phyloP scores from a whole-genome alignment of 2,329 filamentous ascomycete species.

The Aspergillus sp. region DNA sequence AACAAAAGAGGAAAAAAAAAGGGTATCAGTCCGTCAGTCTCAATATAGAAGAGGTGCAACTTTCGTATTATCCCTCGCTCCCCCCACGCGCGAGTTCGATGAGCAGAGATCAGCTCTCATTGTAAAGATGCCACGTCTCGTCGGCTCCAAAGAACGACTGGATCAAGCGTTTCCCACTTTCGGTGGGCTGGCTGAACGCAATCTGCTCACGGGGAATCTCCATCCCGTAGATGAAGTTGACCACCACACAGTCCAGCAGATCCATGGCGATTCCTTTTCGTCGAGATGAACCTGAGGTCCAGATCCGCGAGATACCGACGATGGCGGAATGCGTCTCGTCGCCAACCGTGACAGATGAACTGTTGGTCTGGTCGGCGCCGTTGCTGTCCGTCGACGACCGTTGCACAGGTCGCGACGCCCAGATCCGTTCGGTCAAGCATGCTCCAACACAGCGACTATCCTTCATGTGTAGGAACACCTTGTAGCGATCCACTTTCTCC shows the following conservation, averaged over 20 bases:
- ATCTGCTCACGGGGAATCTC: constrained; percentile 48
- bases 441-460: constrained; percentile 55
- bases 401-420: constrained; percentile 47
- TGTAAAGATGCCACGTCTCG: constrained; percentile 54
- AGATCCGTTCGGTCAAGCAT: constrained; percentile 54
- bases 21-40: constrained; percentile 18
- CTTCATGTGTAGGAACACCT: constrained; percentile 54
- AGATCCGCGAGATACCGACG: constrained; percentile 58
- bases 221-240: constrained; percentile 49
- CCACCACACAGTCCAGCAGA: constrained; percentile 49
- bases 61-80: not conserved
- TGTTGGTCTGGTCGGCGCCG: constrained; percentile 8
- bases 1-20: constrained; percentile 7
- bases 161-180: constrained; percentile 51
- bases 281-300: constrained; percentile 52
- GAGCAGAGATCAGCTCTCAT: constrained; percentile 29
- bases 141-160: constrained; percentile 49
- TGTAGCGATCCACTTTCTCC: constrained; percentile 45
- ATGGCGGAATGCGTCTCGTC: constrained; percentile 40
- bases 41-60: constrained; percentile 5
- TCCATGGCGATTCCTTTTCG: constrained; percentile 50
- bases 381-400: constrained; percentile 14
- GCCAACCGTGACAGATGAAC: constrained; percentile 40
- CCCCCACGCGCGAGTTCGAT: not conserved
- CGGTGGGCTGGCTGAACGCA: constrained; percentile 60